Evolutionary conservation across 192 early-diverging fungal species (phyloP).

Genomic region (Coemansia pectinata): DNA sequence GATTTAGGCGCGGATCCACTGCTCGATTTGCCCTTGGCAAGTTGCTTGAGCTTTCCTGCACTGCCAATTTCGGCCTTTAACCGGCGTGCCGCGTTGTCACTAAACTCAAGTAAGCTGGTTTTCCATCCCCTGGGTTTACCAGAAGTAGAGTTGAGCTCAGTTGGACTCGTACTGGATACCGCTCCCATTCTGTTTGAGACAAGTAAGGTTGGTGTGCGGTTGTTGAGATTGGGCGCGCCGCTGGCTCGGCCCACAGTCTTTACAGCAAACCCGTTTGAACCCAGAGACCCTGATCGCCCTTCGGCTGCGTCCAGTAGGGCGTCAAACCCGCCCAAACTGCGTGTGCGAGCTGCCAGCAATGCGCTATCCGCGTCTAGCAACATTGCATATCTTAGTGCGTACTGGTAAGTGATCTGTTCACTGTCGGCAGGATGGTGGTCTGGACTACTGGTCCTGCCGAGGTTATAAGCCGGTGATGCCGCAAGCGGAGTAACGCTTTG

Average conservation of each 20-base stretch:
- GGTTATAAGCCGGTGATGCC: background rate
- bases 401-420: conserved; percentile 49
- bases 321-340: conserved; percentile 6
- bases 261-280: conserved; percentile 19
- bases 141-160: background rate
- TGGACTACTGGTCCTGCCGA: background rate
- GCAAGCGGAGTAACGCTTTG: background rate
- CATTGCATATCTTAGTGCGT: conserved; percentile 54
- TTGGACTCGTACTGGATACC: background rate
- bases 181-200: background rate
- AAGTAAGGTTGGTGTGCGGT: conserved; percentile 54
- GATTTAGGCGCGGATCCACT: background rate
- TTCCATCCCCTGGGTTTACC: conserved; percentile 36
- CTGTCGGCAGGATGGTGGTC: conserved; percentile 6
- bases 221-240: conserved; percentile 41
- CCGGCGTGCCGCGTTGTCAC: conserved; percentile 46
- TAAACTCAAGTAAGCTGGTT: conserved; percentile 34
- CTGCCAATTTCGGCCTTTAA: conserved; percentile 40
- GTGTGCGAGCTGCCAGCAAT: conserved; percentile 43
- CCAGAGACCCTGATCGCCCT: conserved; percentile 5
- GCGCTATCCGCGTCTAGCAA: conserved; percentile 49
- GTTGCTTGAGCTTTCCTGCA: conserved; percentile 25
- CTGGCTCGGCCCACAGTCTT: conserved; percentile 44
- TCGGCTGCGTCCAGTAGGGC: background rate
- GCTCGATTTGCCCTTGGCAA: conserved; percentile 19